phyloP scores from a whole-genome alignment of 2,329 filamentous ascomycete genomes.

The Botrytis aclada region DNA sequence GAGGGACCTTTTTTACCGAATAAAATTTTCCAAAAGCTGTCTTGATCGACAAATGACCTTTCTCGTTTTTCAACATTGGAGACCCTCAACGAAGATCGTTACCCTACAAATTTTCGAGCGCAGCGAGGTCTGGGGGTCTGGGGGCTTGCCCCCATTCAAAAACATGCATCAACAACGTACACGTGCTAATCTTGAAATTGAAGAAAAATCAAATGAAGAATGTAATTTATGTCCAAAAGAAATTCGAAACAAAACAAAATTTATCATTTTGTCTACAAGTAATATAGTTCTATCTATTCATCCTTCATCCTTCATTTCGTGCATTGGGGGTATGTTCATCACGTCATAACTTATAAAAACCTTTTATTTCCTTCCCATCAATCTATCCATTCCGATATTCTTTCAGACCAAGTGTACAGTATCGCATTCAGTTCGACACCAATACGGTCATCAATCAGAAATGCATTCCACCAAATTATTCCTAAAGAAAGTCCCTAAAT shows the following conservation, averaged over 20 bases:
- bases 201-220: background rate
- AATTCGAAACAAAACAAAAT: background rate
- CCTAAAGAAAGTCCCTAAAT: constrained; percentile 4
- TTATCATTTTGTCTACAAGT: background rate
- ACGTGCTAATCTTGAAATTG: background rate
- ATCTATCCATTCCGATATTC: background rate
- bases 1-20: background rate
- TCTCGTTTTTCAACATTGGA: background rate
- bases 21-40: background rate
- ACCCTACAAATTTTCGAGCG: background rate
- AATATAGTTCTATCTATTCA: background rate
- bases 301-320: constrained; percentile 11
- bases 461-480: constrained; percentile 2
- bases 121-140: background rate
- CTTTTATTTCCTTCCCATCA: constrained; percentile 9
- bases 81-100: background rate
- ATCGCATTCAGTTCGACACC: background rate
- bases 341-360: constrained; percentile 11
- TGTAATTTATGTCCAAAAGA: background rate
- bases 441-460: background rate
- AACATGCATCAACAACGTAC: background rate
- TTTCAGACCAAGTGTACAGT: background rate
- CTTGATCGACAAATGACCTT: background rate
- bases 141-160: background rate
- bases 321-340: constrained; percentile 15